Evolutionary conservation across 805 yeast species (phyloP).

Genomic region (Candida sonorensis): DNA sequence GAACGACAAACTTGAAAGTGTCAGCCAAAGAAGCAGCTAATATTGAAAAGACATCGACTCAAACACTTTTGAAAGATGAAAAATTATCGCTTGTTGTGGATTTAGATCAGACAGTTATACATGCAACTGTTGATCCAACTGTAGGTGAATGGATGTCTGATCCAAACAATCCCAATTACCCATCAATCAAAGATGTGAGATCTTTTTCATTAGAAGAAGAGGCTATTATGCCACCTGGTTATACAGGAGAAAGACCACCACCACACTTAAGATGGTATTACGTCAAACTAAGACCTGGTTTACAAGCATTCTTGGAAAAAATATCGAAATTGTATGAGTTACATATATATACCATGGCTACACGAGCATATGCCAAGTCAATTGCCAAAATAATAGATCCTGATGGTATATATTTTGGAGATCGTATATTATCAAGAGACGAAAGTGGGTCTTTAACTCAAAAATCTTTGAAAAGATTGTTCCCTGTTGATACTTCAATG

Average conservation of each 20-base stretch:
- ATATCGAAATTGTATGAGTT: constrained; percentile 69
- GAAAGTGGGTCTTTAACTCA: constrained; percentile 91
- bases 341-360: constrained; percentile 98
- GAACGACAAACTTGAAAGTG: constrained; percentile 75
- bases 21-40: constrained; percentile 81
- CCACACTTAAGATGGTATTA: constrained; percentile 76
- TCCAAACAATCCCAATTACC: constrained; percentile 76
- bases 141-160: constrained; percentile 95
- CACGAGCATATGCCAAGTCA: constrained; percentile 84
- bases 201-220: constrained; percentile 77
- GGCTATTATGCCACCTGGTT: constrained; percentile 47
- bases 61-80: constrained; percentile 49
- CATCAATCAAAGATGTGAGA: constrained; percentile 74
- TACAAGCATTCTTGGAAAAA: constrained; percentile 60
- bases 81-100: constrained; percentile 90
- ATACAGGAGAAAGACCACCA: constrained; percentile 54
- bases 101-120: constrained; percentile 94
- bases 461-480: constrained; percentile 78
- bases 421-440: constrained; percentile 84
- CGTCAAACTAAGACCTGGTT: constrained; percentile 87
- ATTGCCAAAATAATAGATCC: constrained; percentile 93
- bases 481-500: constrained; percentile 95
- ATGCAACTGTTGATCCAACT: constrained; percentile 96
- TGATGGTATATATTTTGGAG: constrained; percentile 77
- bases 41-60: constrained; percentile 64